These are phyloP conservation scores for Quercus rubra DNA, from an alignment of 306 rosid species.

Conservation along the genomic window DNA sequence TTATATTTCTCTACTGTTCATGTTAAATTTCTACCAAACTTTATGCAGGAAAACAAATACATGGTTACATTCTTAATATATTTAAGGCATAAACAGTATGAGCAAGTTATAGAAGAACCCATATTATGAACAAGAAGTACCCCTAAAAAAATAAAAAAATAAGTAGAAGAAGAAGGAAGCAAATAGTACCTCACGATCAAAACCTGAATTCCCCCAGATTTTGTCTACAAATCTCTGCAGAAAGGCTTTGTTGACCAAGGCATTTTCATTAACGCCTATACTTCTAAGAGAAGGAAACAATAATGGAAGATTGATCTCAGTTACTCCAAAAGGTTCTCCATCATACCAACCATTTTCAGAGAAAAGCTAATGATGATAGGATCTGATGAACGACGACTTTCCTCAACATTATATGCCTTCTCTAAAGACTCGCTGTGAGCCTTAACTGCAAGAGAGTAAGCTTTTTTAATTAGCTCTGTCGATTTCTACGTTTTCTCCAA, in stretches of 20 bases:
- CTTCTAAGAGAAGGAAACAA: slow-evolving; percentile 56
- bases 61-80: no score
- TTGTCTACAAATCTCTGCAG: slow-evolving; percentile 25
- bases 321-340: slow-evolving; percentile 39
- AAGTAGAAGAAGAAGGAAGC: no score
- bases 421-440: slow-evolving; percentile 28
- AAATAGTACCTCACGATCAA: neutral
- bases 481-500: slow-evolving; percentile 34
- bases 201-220: neutral
- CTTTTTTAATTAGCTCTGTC: slow-evolving; percentile 33
- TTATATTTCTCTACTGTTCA: no score
- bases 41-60: no score
- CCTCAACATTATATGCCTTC: slow-evolving; percentile 23
- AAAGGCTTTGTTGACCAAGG: slow-evolving; percentile 50
- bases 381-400: slow-evolving; percentile 1
- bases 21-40: no score
- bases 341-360: slow-evolving; percentile 33
- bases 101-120: neutral
- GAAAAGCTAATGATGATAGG: slow-evolving; percentile 41
- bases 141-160: no score
- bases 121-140: neutral
- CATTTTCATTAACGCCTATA: slow-evolving; percentile 56
- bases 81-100: neutral
- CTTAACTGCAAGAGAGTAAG: slow-evolving; percentile 35
- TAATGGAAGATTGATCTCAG: slow-evolving; percentile 18